Base-by-base conservation (phyloP, 352 stramenopile genomes). In the Globisporangium orthogonon region DNA sequence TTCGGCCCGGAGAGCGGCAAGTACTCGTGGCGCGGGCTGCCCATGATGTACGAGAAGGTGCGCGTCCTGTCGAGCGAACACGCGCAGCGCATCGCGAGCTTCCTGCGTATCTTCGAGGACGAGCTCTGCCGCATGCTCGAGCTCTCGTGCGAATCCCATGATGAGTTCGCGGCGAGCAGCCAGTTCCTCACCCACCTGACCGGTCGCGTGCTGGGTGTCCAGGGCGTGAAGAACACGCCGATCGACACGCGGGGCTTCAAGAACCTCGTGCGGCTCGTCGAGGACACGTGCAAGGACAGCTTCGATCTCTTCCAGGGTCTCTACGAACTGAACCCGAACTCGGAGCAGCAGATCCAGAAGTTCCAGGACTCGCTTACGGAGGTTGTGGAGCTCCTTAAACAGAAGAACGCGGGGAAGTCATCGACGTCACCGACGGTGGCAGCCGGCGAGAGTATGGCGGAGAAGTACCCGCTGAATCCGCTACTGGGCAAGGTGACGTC, bases 111-210 rank as follows among this genome's bases (percentile, higher is more conserved):
- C 63, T 99, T 97, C 70, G 95, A 98, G 79, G 84, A 88, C 70
- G 95, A 98, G 71, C 80, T 96, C 54, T 99, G 97, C 72, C 87
- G 89, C 31, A 98, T 98, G 95, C 74, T 98, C 13, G 89, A 98
- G 52, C 94, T 99, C 78, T 96, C 84, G 50, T 98, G 95, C 70
- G 90, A 97, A 63, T 78, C 95, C 6, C 97, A 99, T 63, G 97
- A 99, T 70, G 91, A 93, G 57, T 98, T 95, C 59, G 94, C 96
- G 31, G 95, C 96, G 14, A 98, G 98, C 66, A 97, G 88, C 48
- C 97, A 99, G 82, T 99, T 99, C 70, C 91, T 99, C 61, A 98
- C 97, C 28, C 97, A 99, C 75, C 78, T 99, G 44, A 98, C 97
- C 58, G 97, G 97, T 15, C 89, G 97, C 47, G 98, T 99, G 58